phyloP scores from a whole-genome alignment of 345 rosid genomes.

The Schrenkiella parvula region DNA sequence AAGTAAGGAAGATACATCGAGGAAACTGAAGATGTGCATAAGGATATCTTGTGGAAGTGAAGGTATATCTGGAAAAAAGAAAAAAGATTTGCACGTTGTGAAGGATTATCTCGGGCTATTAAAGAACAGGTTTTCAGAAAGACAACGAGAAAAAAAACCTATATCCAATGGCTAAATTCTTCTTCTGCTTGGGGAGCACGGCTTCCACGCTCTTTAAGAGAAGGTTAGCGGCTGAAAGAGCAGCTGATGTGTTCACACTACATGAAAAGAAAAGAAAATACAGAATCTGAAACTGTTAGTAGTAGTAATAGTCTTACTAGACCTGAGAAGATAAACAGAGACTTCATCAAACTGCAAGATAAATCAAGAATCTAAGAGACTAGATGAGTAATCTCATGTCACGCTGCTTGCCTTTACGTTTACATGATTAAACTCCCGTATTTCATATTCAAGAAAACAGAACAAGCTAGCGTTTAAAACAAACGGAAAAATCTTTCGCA shows the following conservation, averaged over 20 bases:
- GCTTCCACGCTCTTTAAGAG: conserved; percentile 68
- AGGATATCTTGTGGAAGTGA: conserved; percentile 73
- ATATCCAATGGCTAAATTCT: conserved; percentile 48
- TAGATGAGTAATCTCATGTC: background rate
- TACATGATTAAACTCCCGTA: background rate
- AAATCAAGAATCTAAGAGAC: background rate
- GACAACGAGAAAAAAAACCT: conserved; percentile 29
- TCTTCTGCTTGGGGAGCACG: conserved; percentile 79
- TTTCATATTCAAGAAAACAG: background rate
- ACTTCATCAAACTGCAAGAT: background rate
- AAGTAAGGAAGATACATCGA: conserved; percentile 58
- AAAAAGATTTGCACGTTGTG: background rate
- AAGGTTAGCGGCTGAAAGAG: conserved; percentile 62
- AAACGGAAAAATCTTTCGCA: background rate
- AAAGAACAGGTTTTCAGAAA: background rate
- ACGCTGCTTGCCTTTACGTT: background rate
- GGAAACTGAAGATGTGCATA: conserved; percentile 56
- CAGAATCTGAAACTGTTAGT: background rate
- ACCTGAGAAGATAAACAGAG: background rate
- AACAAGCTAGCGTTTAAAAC: background rate
- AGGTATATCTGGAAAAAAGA: conserved; percentile 41
- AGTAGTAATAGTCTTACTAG: background rate
- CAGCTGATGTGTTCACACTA: conserved; percentile 62
- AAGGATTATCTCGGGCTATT: background rate
- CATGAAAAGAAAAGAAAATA: background rate